A percentile compares a stretch with the other conserved stretches of the same genome.
Evolutionary conservation across 2,329 filamentous ascomycete genomes (phyloP).

Genomic region (Apiospora saccharicola): DNA sequence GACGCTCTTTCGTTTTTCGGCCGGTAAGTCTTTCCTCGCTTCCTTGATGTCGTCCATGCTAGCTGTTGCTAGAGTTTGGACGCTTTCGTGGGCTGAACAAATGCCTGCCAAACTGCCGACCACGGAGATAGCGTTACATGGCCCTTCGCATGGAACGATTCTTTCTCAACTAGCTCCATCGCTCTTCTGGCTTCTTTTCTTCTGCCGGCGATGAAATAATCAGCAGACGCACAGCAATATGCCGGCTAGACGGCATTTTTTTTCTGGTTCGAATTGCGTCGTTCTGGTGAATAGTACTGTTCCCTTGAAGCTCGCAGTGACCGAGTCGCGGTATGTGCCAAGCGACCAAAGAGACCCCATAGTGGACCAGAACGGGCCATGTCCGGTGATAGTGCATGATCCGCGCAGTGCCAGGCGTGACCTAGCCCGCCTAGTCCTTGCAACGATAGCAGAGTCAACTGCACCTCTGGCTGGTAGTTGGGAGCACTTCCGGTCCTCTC

Average conservation of each 20-base stretch:
- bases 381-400: conserved; percentile 15
- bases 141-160: neutral
- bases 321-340: conserved; percentile 11
- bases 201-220: neutral
- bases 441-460: neutral
- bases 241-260: conserved; percentile 5
- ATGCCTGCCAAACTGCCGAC: neutral
- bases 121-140: neutral
- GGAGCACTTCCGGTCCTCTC: neutral
- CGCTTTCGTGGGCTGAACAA: neutral
- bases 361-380: neutral
- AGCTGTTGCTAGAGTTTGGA: neutral
- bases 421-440: neutral
- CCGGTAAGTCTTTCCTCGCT: neutral
- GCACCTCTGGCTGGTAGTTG: neutral
- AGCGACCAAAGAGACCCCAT: neutral
- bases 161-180: neutral
- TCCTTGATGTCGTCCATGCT: neutral
- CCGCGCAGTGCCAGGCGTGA: conserved; percentile 11
- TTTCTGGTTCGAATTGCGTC: neutral
- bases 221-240: neutral
- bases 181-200: neutral
- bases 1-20: neutral
- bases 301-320: neutral
- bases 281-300: conserved; percentile 1